Evolutionary conservation across 345 rosid genomes (phyloP).

Genomic region (Mangifera indica): DNA sequence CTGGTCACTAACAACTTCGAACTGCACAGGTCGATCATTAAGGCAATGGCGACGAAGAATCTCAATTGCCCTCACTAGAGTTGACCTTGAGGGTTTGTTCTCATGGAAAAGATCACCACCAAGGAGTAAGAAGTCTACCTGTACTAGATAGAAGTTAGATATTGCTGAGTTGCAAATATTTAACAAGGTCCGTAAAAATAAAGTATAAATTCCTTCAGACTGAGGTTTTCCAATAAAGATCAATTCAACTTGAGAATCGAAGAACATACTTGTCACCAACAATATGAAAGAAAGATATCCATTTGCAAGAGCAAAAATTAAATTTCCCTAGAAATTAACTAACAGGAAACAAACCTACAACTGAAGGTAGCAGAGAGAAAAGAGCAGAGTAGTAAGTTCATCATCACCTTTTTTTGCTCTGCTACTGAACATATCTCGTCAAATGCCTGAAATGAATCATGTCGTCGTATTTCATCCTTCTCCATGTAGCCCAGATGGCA

Average conservation of each 20-base stretch:
- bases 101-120: slow-evolving; percentile 99
- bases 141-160: slow-evolving; percentile 21
- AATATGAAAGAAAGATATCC: not conserved
- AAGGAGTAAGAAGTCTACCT: slow-evolving; percentile 92
- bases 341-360: not conserved
- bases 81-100: slow-evolving; percentile 95
- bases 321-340: not conserved
- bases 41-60: slow-evolving; percentile 95
- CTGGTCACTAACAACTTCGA: slow-evolving; percentile 99
- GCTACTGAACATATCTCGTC: slow-evolving; percentile 97
- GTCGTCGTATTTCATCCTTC: slow-evolving; percentile 92
- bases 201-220: not conserved
- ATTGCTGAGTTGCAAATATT: not conserved
- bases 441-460: slow-evolving; percentile 92
- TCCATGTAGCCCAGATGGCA: slow-evolving; percentile 97
- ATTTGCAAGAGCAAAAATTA: not conserved
- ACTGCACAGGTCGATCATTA: slow-evolving; percentile 84
- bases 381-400: not conserved
- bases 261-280: not conserved
- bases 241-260: not conserved
- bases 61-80: slow-evolving; percentile 91
- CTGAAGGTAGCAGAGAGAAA: not conserved
- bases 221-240: not conserved
- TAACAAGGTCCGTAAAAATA: not conserved
- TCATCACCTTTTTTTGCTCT: slow-evolving; percentile 67